Percentiles rank a stretch among this genome's conserved stretches.
These are phyloP conservation scores for Verticillium klebahnii DNA, from an alignment of 2,329 filamentous ascomycete species.

Conservation along the genomic window DNA sequence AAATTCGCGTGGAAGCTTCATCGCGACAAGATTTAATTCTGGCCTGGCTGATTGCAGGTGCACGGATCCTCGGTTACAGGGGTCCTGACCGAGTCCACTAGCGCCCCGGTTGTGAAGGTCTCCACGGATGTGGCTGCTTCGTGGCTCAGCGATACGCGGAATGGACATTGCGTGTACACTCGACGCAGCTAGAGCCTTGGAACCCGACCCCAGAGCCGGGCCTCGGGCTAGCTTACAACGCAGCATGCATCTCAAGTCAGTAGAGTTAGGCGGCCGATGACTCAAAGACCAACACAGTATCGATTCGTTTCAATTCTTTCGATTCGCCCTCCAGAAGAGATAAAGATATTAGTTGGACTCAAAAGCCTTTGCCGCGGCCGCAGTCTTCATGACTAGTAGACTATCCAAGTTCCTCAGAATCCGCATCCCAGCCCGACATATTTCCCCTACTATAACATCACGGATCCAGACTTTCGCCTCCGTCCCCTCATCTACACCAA, in stretches of 20 bases:
- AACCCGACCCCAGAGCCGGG: background rate
- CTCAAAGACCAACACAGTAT: constrained; percentile 4
- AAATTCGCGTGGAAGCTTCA: background rate
- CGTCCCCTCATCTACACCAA: background rate
- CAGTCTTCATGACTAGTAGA: background rate
- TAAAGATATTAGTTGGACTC: background rate
- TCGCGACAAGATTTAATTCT: background rate
- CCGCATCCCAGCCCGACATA: background rate
- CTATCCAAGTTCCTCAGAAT: background rate
- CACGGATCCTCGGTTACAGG: background rate
- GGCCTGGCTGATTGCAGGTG: background rate
- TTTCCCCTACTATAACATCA: background rate
- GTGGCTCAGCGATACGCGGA: background rate
- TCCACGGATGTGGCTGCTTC: background rate
- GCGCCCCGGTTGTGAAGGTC: background rate
- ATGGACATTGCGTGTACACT: too few species aligned
- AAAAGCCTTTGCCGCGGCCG: background rate
- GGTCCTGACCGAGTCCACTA: background rate
- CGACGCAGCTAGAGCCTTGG: too few species aligned
- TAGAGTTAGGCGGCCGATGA: constrained; percentile 3
- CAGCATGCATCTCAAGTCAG: constrained; percentile 2
- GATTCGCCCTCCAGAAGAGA: background rate
- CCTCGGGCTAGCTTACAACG: constrained; percentile 1
- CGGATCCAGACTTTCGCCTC: background rate
- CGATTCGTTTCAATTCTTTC: too few species aligned